Evolutionary conservation across 306 rosid genomes (phyloP).

Genomic region (Calophaca sinica): DNA sequence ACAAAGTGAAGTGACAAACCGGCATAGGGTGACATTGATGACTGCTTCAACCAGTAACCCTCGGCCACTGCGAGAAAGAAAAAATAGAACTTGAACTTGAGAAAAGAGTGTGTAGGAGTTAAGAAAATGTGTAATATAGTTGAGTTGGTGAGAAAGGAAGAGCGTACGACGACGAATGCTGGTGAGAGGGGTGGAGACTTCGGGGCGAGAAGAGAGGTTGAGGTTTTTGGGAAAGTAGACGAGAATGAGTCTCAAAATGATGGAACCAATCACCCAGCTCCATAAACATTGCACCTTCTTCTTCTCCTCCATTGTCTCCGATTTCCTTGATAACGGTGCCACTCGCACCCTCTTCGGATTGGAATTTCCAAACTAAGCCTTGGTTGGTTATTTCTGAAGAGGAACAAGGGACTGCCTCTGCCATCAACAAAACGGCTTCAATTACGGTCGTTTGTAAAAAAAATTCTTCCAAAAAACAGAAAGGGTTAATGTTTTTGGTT

Average conservation of each 20-base stretch:
- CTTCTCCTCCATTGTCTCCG: conserved; percentile 46
- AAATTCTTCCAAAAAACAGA: too few relatives aligned
- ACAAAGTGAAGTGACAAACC: conserved; percentile 48
- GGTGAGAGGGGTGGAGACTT: conserved; percentile 93
- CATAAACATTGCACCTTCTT: conserved; percentile 65
- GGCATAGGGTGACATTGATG: conserved; percentile 85
- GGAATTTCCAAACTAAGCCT: too few relatives aligned
- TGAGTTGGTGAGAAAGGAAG: not conserved
- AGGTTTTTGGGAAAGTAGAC: conserved; percentile 76
- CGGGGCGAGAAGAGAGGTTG: conserved; percentile 89
- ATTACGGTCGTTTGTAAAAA: too few relatives aligned
- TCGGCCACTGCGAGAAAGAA: conserved; percentile 69
- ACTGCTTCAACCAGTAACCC: conserved; percentile 92
- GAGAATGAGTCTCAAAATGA: conserved; percentile 72
- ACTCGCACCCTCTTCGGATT: too few relatives aligned
- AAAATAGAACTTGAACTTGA: conserved; percentile 9
- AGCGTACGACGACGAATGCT: conserved; percentile 83
- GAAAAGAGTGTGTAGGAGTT: not conserved
- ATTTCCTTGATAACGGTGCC: conserved; percentile 9
- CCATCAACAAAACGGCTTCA: too few relatives aligned
- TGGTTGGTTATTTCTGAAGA: too few relatives aligned
- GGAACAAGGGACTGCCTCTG: too few relatives aligned
- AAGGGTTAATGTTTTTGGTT: too few relatives aligned
- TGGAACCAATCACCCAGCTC: conserved; percentile 70
- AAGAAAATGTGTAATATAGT: not conserved